Evolutionary conservation across 345 rosid genomes (phyloP).

Genomic region (Excoecaria cochinchinensis): DNA sequence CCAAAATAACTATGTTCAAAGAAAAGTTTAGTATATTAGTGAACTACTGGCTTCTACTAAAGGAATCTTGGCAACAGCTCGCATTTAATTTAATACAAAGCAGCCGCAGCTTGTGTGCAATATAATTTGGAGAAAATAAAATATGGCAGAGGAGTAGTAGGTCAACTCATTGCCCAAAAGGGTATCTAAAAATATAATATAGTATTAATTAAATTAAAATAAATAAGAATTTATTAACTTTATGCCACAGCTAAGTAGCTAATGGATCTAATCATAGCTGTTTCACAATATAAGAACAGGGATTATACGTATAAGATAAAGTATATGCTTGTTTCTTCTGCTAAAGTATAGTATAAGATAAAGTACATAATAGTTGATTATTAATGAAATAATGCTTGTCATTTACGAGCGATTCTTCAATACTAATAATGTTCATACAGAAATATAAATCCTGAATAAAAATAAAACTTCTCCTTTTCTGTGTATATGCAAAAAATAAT

Average conservation of each 20-base stretch:
- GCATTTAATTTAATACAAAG: not conserved
- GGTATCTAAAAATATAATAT: not conserved
- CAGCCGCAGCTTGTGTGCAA: not conserved
- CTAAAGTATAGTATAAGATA: too few relatives aligned
- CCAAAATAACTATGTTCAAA: too few relatives aligned
- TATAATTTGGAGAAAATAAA: not conserved
- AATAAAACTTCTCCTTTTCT: too few relatives aligned
- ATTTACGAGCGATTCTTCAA: too few relatives aligned
- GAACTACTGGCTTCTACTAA: not conserved
- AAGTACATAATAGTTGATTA: too few relatives aligned
- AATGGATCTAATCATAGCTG: conserved; percentile 20
- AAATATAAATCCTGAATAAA: too few relatives aligned
- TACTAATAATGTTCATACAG: too few relatives aligned
- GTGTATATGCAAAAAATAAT: too few relatives aligned
- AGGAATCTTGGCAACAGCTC: conserved; percentile 1
- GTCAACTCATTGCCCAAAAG: not conserved
- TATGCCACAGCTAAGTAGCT: not conserved
- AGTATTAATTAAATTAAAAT: not conserved
- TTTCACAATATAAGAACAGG: not conserved
- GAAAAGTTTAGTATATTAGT: too few relatives aligned
- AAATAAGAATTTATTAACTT: not conserved
- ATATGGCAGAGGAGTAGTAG: not conserved
- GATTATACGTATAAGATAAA: not conserved
- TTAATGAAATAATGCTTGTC: too few relatives aligned
- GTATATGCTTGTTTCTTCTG: too few relatives aligned